Evolutionary conservation across 164 flowering plant species (phyloP), one percentile per base, ranked within the genome.

Genomic region (Malania oleifera): DNA sequence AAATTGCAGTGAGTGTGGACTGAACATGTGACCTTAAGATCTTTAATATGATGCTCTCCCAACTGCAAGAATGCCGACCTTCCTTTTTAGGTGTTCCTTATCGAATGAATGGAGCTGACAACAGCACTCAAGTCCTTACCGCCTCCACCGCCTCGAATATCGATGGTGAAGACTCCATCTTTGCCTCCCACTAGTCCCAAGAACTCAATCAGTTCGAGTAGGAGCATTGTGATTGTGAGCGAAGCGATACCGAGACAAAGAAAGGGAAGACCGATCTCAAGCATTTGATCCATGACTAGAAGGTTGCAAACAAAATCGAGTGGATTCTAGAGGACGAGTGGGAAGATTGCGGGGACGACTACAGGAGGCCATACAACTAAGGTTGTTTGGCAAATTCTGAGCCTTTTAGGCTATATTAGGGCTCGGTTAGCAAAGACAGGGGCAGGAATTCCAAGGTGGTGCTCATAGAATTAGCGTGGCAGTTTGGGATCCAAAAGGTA

Each of bases 331-430:
- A 79, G 3, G 72, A 65, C 0, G 71, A 77, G 23, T 83, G 92
- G 95, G 37, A 28, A 7, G 48, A 74, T 0, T 38, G 40, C 41
- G 95, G 89, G 1, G 86, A 84, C 31, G 9, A 66, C 1, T 65
- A 69, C 34, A 71, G 75, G 68, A 71, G 52, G 39, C 90, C 95
- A 5, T 78, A 63, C 50, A 77, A 70, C 2, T 78, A 72, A 34
- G 80, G 81, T 0, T n/a, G 49, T 58, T 70, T 77, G 18, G 51
- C 1, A 13, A 48, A 22, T 14, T 60, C 17, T 37, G 65, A 61
- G 51, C 8, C 46, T 23, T 72, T 73, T 52, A 77, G 71, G 61
- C 26, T 86, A 34, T 91, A 86, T 65, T 82, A 84, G 80, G 98
- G 98, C 15, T 48, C 85, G 67, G 71, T 76, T 52, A 75, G 80